Percentiles rank a stretch among this genome's conserved stretches.
Evolutionary conservation across 495 filamentous ascomycete species (phyloP).

Genomic region (Xylaria bambusicola): DNA sequence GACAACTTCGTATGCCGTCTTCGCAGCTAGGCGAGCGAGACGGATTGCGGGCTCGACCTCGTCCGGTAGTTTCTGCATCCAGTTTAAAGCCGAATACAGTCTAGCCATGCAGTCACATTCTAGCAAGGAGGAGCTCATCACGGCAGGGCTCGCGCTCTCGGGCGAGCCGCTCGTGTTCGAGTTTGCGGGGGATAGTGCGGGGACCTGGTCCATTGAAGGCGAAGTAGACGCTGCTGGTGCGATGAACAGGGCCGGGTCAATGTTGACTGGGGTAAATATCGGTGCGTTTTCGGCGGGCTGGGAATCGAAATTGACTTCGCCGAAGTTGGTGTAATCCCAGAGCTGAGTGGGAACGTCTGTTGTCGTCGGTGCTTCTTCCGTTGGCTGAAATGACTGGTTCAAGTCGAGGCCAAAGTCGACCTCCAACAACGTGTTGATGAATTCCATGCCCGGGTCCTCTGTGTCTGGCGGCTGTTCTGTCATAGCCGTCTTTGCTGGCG

Average conservation of each 20-base stretch:
- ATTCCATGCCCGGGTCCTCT: constrained; percentile 23
- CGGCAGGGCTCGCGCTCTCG: constrained; percentile 22
- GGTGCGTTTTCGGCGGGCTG: constrained; percentile 16
- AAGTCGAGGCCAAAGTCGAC: constrained; percentile 17
- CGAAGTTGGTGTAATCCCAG: constrained; percentile 22
- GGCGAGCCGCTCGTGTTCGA: constrained; percentile 27
- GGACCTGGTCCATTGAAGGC: constrained; percentile 22
- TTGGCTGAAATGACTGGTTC: not conserved
- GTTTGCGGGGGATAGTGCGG: constrained; percentile 22
- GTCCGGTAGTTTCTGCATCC: constrained; percentile 46
- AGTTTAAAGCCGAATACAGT: constrained; percentile 48
- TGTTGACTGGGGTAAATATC: constrained; percentile 20
- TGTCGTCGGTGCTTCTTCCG: not conserved
- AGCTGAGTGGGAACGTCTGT: not conserved
- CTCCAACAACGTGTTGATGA: constrained; percentile 22
- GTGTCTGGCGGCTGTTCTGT: constrained; percentile 27
- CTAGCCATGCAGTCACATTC: constrained; percentile 41
- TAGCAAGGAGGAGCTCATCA: not conserved
- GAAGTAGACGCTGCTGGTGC: constrained; percentile 1
- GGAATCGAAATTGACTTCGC: constrained; percentile 26
- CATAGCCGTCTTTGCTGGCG: constrained; percentile 29
- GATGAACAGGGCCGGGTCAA: constrained; percentile 30
- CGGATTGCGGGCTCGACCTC: constrained; percentile 48
- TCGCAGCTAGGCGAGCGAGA: constrained; percentile 59
- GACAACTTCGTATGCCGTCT: constrained; percentile 58